Conservation (phyloP, 768 basidiomycete species). For the Thelephora ganbajun region DNA sequence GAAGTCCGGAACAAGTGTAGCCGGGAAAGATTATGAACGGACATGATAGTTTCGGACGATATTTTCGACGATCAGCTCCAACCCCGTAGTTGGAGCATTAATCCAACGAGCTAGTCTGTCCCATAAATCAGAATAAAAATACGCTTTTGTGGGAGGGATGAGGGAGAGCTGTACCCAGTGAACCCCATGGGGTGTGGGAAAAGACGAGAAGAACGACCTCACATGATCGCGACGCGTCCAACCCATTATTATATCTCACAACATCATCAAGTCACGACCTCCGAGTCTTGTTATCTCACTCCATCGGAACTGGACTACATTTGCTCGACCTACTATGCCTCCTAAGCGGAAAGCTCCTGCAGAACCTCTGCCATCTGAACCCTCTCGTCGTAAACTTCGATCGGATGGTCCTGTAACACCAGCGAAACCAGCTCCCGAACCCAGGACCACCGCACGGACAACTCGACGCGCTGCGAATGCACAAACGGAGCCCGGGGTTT, state of each 20-base stretch:
- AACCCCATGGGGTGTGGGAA: background rate
- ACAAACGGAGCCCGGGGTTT: no score
- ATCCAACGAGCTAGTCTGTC: constrained; percentile 66
- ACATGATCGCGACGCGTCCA: background rate
- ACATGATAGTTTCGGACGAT: constrained; percentile 59
- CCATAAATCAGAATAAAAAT: background rate
- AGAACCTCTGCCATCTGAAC: background rate
- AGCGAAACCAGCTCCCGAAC: background rate
- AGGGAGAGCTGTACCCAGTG: background rate
- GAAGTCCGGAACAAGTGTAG: background rate
- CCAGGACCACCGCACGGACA: background rate
- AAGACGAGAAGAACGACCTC: background rate
- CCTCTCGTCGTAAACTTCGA: background rate
- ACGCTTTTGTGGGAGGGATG: background rate
- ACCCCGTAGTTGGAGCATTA: constrained; percentile 62
- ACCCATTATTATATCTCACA: background rate
- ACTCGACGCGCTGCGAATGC: no score
- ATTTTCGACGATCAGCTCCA: constrained; percentile 57
- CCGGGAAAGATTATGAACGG: constrained; percentile 12
- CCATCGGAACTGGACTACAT: background rate
- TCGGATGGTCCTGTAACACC: background rate
- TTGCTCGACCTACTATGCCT: no score
- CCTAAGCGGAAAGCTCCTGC: background rate
- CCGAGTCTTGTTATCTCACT: background rate
- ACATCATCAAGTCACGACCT: no score